Base-by-base conservation (phyloP, 2,329 filamentous ascomycete genomes). In the Penicillium frequentans region DNA sequence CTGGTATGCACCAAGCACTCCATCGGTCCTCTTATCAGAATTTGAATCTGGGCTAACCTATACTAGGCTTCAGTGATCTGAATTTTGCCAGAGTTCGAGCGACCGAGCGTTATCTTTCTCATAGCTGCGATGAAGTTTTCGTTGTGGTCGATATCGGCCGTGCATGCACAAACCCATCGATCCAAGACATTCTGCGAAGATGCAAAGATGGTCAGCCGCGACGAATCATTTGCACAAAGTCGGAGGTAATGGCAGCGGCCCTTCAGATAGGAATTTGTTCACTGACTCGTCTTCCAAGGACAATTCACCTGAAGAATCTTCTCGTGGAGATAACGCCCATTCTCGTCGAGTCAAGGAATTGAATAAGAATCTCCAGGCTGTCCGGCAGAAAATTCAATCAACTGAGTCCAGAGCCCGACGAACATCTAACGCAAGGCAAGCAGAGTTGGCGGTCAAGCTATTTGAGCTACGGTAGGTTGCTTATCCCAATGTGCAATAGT, bases 71-170 rank as follows among this genome's bases (percentile, higher is more conserved):
- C 21, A 9, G 57, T 1, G 57, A 59, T 45, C 47, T 59, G 2
- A 57, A 59, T 11, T 59, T 47, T 45, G 57, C 57, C 8, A 54
- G 57, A 37, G 54, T 57, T 1, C 13, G 54, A 52, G 54, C 54
- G 14, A 59, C 57, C 0, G 57, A 59, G 11, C 26, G 47, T 9
- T 59, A 59, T 23, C 24, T 59, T n/a, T 11, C 16, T 8, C 57
- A 59, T 24, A 24, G 45, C 3, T 59, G 57, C 13, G 54, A 56
- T 49, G 57, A 59, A 21, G 47, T 59, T 2, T 59, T 59, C 31
- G 39, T 59, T 16, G 57, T 57, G 2, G 51, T 27, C 5, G n/a
- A 35, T 1, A 56, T 56, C 14, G 9, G 0, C 4, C 19, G 48
- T 42, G 19, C 8, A 23, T 16, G 6, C 3, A 50, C 48, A 39